Conservation (phyloP, 176 grass and related monocot genomes). For the Ensete glaucum region DNA sequence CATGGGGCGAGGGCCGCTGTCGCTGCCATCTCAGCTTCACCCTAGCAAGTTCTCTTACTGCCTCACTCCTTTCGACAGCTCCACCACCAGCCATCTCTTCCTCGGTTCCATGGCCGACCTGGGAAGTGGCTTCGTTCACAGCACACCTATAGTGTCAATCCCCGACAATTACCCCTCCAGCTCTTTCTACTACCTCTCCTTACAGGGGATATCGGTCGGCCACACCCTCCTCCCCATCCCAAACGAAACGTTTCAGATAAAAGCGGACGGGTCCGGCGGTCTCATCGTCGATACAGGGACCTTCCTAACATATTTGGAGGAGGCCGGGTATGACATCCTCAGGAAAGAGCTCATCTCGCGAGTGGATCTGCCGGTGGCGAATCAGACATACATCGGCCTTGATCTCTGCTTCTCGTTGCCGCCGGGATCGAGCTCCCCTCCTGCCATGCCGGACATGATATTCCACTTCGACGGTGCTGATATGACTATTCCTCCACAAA, state of each 20-base stretch:
- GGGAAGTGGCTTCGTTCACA: neutral
- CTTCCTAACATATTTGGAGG: slow-evolving; percentile 32
- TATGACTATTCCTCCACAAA: slow-evolving; percentile 23
- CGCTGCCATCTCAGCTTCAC: slow-evolving; percentile 41
- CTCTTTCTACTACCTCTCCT: slow-evolving; percentile 50
- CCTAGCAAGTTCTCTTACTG: slow-evolving; percentile 49
- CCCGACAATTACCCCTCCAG: slow-evolving; percentile 22
- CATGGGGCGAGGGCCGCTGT: slow-evolving; percentile 33
- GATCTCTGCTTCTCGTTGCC: slow-evolving; percentile 39
- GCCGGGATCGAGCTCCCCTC: neutral
- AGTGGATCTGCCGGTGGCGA: slow-evolving; percentile 6
- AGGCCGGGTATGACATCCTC: slow-evolving; percentile 31
- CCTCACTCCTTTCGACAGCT: slow-evolving; percentile 21
- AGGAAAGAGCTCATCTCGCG: slow-evolving; percentile 25
- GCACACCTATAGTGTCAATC: neutral
- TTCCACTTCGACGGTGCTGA: slow-evolving; percentile 44
- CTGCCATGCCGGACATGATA: slow-evolving; percentile 30
- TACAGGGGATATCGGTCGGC: slow-evolving; percentile 46
- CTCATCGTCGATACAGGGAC: slow-evolving; percentile 54
- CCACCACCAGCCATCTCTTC: slow-evolving; percentile 28
- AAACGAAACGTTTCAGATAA: slow-evolving; percentile 26
- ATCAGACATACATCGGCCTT: slow-evolving; percentile 26
- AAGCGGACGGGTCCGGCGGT: slow-evolving; percentile 23
- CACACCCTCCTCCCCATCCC: slow-evolving; percentile 19
- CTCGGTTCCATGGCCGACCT: slow-evolving; percentile 39